Evolutionary conservation across 176 grass and related monocot genomes (phyloP).

Genomic region (Bromus sterilis): DNA sequence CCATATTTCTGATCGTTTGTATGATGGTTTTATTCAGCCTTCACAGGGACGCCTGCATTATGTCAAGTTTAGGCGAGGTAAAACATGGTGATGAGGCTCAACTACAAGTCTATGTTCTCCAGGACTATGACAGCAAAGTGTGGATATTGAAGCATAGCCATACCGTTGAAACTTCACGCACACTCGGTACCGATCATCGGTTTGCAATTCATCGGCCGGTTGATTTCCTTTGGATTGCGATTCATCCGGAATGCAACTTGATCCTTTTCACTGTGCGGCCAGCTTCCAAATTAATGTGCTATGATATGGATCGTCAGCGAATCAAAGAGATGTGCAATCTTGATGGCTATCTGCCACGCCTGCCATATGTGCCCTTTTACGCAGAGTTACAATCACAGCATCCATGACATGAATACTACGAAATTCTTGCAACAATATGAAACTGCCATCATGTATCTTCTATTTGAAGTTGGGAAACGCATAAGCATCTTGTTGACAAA

Average conservation of each 20-base stretch:
- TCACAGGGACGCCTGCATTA: too few species aligned
- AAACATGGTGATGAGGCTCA: too few species aligned
- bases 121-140: neutral
- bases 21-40: too few species aligned
- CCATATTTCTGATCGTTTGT: too few species aligned
- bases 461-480: neutral
- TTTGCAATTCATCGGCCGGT: neutral
- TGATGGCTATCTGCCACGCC: neutral
- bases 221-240: neutral
- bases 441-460: neutral
- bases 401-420: too few species aligned
- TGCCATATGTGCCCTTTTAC: neutral
- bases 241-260: neutral
- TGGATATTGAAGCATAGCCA: neutral
- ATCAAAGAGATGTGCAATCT: neutral
- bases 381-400: neutral
- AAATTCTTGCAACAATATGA: too few species aligned
- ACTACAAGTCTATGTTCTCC: too few species aligned
- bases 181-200: too few species aligned
- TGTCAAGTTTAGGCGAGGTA: too few species aligned
- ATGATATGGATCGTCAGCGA: neutral
- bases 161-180: neutral
- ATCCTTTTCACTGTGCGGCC: neutral
- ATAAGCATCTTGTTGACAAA: neutral
- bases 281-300: neutral